phyloP scores from a whole-genome alignment of 257 asterid genomes.

The Nicotiana tomentosiformis region DNA sequence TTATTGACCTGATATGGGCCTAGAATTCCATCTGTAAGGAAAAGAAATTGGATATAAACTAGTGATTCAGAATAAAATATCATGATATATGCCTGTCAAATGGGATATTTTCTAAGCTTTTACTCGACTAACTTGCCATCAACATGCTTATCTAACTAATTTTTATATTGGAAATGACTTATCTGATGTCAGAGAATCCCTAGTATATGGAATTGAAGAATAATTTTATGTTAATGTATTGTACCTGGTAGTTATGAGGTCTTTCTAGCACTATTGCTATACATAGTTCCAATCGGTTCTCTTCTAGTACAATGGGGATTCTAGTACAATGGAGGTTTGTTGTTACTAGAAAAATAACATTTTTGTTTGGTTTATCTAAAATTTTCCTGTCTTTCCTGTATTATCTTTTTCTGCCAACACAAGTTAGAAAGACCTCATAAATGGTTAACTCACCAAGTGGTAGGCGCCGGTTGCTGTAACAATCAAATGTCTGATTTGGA shows the following conservation, averaged over 20 bases:
- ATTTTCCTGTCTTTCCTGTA: neutral
- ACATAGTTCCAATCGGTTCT: neutral
- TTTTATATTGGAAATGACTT: neutral
- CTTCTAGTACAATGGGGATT: neutral
- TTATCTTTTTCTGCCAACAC: neutral
- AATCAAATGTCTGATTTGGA: constrained; percentile 17
- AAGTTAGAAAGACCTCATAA: neutral
- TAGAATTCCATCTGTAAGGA: constrained; percentile 37
- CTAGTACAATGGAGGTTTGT: neutral
- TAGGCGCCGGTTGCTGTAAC: constrained; percentile 31
- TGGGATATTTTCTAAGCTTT: neutral
- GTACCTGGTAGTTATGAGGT: neutral
- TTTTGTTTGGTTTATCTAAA: neutral
- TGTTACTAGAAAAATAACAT: neutral
- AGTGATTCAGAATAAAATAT: neutral
- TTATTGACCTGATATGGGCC: constrained; percentile 21
- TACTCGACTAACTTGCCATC: neutral
- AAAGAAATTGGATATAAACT: neutral
- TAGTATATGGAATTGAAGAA: neutral
- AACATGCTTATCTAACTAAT: neutral
- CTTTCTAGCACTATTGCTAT: neutral
- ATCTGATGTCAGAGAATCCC: neutral
- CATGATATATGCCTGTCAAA: neutral
- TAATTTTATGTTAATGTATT: neutral
- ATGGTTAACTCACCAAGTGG: constrained; percentile 40